phyloP scores from a whole-genome alignment of 176 grass and related monocot genomes.

The Oryza australiensis region DNA sequence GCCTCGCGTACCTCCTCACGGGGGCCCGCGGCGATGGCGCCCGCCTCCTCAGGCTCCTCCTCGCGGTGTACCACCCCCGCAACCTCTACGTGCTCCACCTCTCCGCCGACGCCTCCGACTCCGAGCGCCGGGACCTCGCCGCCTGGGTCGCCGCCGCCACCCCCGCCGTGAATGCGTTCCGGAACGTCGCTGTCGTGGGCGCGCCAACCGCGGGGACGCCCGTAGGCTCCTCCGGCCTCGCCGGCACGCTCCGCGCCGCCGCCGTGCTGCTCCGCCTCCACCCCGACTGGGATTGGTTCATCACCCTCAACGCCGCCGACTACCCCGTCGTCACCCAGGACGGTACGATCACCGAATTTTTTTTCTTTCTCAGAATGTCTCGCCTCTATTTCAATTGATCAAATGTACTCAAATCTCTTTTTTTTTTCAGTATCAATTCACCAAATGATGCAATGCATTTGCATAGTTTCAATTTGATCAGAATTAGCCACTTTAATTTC shows the following conservation, averaged over 20 bases:
- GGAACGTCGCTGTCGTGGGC: constrained; percentile 65
- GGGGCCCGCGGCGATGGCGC: constrained; percentile 55
- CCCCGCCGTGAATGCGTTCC: constrained; percentile 53
- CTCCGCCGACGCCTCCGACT: constrained; percentile 52
- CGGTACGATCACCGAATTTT: constrained; percentile 44
- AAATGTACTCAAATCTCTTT: background rate
- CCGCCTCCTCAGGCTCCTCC: constrained; percentile 66
- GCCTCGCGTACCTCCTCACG: constrained; percentile 72
- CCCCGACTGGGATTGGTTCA: constrained; percentile 79
- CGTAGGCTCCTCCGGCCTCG: constrained; percentile 63
- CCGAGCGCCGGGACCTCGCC: constrained; percentile 56
- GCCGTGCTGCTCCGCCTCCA: constrained; percentile 69
- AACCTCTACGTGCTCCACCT: constrained; percentile 85
- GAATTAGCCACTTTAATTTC: background rate
- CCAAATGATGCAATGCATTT: background rate
- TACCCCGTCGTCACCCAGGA: constrained; percentile 87
- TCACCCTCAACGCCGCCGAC: constrained; percentile 71
- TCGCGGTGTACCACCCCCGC: constrained; percentile 81
- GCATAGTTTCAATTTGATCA: background rate
- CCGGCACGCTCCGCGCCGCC: constrained; percentile 61
- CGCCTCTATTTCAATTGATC: background rate
- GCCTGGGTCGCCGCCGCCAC: constrained; percentile 29
- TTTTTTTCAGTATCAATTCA: background rate
- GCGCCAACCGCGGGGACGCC: constrained; percentile 51
- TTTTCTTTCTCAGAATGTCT: background rate